Evolutionary conservation across 495 filamentous ascomycete species (phyloP).

Genomic region (Penicillium fimorum): DNA sequence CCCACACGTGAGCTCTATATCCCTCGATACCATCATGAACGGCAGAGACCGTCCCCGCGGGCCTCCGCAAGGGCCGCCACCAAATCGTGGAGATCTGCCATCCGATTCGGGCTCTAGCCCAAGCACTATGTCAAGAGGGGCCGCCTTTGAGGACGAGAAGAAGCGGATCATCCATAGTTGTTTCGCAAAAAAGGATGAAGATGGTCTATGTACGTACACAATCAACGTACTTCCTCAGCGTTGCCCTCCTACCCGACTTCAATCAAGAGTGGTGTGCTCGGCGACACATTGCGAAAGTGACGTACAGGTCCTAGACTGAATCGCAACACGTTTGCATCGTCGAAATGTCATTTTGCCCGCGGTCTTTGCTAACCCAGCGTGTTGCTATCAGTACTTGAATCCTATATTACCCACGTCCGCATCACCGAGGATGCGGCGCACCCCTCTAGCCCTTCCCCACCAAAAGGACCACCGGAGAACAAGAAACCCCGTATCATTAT

Average conservation of each 20-base stretch:
- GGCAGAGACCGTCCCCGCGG: constrained; percentile 38
- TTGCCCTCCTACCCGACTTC: neutral
- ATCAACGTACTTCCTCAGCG: constrained; percentile 16
- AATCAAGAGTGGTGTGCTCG: constrained; percentile 11
- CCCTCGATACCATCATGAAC: constrained; percentile 34
- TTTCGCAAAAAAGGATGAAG: constrained; percentile 82
- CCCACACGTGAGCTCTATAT: constrained; percentile 31
- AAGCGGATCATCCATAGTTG: constrained; percentile 86
- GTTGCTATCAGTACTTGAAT: constrained; percentile 67
- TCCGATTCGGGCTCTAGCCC: constrained; percentile 32
- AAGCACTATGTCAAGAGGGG: constrained; percentile 62
- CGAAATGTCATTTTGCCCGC: neutral
- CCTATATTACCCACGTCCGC: constrained; percentile 95
- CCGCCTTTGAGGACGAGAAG: constrained; percentile 95
- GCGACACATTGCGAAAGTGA: constrained; percentile 8
- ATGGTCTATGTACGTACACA: constrained; percentile 66
- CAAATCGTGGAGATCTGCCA: constrained; percentile 34
- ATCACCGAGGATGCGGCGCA: constrained; percentile 80
- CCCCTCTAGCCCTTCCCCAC: constrained; percentile 83
- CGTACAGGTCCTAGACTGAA: neutral
- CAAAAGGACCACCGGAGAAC: constrained; percentile 61
- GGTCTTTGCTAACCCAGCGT: constrained; percentile 17
- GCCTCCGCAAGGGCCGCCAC: constrained; percentile 28
- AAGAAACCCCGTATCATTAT: constrained; percentile 92
- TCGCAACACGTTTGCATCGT: constrained; percentile 1